Base-by-base conservation (phyloP, 202 grass and related monocot genomes). In the Carex sylvatica region DNA sequence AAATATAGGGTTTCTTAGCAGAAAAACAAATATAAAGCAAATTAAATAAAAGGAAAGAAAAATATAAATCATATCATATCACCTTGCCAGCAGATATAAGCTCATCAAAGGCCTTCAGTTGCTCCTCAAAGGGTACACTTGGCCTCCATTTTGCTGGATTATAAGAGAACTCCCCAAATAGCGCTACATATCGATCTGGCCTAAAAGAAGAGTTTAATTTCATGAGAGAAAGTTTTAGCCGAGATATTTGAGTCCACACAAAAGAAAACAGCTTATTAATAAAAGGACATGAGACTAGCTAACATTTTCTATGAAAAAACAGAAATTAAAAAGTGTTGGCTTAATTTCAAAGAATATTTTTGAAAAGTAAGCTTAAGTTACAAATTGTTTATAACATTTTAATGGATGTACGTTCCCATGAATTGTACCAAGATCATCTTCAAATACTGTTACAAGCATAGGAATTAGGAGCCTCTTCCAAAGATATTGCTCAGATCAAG, bases 141-240 rank as follows among this genome's bases (percentile, higher is more conserved):
- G 92, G 85, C 72, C 95, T 93, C 95, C 95, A 98, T 91, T 91
- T 98, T 70, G 84, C 67, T 82, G 87, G 28, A 84, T 93, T 47
- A 82, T 97, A 97, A 84, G 85, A 61, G 31, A 86, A 97, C 82
- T 89, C 90, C 52, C 95, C 95, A 79, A 94, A 97, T 51, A 97
- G 53, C 51, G 82, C 18, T 60, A 97, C 95, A 89, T 97, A 97
- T 62, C 95, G 91, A 94, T 97, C 95, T 82, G 95, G 92, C 95
- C 95, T 97, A 84, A 71, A 89, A 24, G 90, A 46, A 86, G 49
- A 69, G 63, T 70, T 10, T 4, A 84, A 77, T 87, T 55, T 28
- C 72, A 79, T 82, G 42, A 23, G 75, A 52, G 42, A 28, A 28
- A 86, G 2, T 19, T 35, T 74, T 85, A 56, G 3, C 35, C 8